A percentile compares a stretch with the other conserved stretches of the same genome.
Evolutionary conservation across 257 asterid species (phyloP).

Genomic region (Coffea canephora): DNA sequence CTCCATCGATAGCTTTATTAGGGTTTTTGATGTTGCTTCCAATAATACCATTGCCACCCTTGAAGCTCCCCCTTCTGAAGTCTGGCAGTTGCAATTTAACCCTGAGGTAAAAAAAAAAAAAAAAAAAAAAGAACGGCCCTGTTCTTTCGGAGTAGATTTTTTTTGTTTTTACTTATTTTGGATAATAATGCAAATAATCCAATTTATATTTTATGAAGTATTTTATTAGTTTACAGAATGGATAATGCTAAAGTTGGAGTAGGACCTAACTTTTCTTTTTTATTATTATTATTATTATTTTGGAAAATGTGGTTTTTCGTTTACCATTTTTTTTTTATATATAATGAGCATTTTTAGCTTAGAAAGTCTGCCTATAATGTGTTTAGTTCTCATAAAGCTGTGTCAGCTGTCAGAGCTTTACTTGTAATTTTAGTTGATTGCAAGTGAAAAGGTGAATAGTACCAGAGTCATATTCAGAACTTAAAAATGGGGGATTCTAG

Average conservation of each 20-base stretch:
- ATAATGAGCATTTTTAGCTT: neutral
- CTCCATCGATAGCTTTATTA: conserved; percentile 82
- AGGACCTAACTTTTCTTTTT: neutral
- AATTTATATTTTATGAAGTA: neutral
- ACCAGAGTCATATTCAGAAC: too few species aligned
- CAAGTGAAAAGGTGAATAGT: neutral
- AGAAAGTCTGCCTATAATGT: neutral
- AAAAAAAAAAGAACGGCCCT: neutral
- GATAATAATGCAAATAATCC: neutral
- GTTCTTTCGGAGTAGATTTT: neutral
- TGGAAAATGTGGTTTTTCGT: neutral
- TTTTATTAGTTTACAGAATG: neutral
- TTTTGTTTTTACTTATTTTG: neutral
- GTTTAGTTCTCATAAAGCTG: neutral
- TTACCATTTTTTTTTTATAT: neutral
- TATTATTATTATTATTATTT: too few species aligned
- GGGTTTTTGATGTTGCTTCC: conserved; percentile 80
- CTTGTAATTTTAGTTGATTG: neutral
- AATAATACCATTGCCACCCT: conserved; percentile 81
- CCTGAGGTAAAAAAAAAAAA: conserved; percentile 50
- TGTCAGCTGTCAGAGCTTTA: neutral
- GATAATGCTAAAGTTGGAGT: neutral
- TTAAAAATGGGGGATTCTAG: neutral
- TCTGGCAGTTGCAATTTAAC: conserved; percentile 90
- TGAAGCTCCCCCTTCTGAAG: conserved; percentile 97